Evolutionary conservation across 306 rosid species (phyloP), one percentile per base, ranked within the genome.

Genomic region (Bauhinia variegata): DNA sequence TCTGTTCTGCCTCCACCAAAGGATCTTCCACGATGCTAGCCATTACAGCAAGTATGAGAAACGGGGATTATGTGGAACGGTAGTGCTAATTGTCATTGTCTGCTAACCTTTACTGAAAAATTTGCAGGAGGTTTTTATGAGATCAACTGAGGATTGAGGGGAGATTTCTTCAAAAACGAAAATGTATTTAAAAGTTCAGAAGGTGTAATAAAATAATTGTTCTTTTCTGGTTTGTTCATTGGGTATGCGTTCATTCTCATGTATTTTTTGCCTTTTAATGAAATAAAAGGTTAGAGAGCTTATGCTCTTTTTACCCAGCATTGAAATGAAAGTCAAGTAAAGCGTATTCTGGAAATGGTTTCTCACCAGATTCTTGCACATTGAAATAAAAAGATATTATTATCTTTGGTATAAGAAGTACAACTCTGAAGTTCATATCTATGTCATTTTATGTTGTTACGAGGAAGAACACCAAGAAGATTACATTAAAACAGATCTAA

Each of bases 1-100:
- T 57, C 77, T 12, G 68, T 83, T 59, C 68, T 75, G 42, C 87
- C 84, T 14, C 84, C 84, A 2, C 87, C 87, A 5, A 79, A 68
- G 72, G 87, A 83, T 72, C 87, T 83, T 75, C 87, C 87, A 48
- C 51, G 8, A 36, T 83, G 87, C 74, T 83, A 71, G 28, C 63
- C 2, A 9, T 16, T 17, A 33, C 14, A 36, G 13, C 7, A 38
- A 8, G 49, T 37, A 11, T 7, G 6, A 11, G 9, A 7, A 12
- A 6, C 28, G 33, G 4, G 10, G 34, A 13, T 17, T 76, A 63
- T 16, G 17, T 57, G 54, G 31, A 57, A 68, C 32, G 4, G 6
- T 63, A 14, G 58, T 64, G 30, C 38, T 57, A 44, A 58, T 36
- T 43, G 7, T 59, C 58, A 53, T 57, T 41, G 18, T 67, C 33